Percentiles rank a stretch among this genome's conserved stretches.
These are phyloP conservation scores for Ustilago crameri DNA, from an alignment of 1,284 basidiomycete species.

Conservation along the genomic window DNA sequence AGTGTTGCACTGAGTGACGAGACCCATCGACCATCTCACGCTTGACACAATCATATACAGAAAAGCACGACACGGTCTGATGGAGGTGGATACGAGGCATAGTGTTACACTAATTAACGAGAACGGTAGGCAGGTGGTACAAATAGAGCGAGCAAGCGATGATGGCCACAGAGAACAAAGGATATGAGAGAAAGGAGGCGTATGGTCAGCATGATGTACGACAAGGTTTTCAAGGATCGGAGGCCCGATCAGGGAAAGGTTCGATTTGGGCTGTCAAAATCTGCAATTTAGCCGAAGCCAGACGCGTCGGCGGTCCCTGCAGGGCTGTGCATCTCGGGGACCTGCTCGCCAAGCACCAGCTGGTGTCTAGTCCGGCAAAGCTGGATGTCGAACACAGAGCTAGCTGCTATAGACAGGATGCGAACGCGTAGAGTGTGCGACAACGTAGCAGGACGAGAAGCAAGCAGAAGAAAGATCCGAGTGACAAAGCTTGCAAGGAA, in stretches of 20 bases:
- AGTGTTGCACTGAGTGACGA: slow-evolving; percentile 19
- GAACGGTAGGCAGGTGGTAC: neutral
- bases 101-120: neutral
- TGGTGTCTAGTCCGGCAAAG: no score
- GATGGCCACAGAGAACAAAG: neutral
- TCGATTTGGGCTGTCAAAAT: slow-evolving; percentile 29
- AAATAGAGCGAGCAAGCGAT: neutral
- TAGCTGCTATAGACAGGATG: no score
- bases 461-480: no score
- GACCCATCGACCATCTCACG: neutral
- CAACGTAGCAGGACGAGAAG: no score
- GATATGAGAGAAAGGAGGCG: neutral
- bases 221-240: no score
- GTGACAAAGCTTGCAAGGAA: neutral
- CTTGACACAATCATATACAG: no score
- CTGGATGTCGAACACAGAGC: no score
- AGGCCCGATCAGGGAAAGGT: neutral
- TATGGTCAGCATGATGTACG: no score
- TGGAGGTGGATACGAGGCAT: no score
- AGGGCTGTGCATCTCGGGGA: neutral
- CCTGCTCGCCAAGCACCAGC: no score
- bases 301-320: slow-evolving; percentile 21
- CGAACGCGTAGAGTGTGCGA: no score
- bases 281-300: slow-evolving; percentile 29
- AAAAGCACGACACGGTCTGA: no score